Conservation (phyloP, 768 basidiomycete genomes). For the Cyclocybe cylindracea region DNA sequence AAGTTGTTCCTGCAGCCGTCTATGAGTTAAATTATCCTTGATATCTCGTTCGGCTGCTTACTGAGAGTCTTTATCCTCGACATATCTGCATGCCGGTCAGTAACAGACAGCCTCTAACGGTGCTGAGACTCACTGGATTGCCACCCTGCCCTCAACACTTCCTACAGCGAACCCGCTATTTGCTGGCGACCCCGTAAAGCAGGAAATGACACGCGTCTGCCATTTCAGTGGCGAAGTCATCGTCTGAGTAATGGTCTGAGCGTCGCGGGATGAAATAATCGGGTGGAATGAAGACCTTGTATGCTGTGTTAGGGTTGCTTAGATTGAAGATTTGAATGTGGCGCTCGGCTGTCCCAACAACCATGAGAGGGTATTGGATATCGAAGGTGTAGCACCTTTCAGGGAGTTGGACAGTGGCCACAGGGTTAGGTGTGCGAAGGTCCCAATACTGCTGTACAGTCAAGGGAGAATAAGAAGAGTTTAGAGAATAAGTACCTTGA, state of each 20-base stretch:
- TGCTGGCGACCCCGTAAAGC: constrained; percentile 63
- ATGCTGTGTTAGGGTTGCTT: constrained; percentile 74
- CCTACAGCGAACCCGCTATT: constrained; percentile 81
- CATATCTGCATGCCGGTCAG: constrained; percentile 53
- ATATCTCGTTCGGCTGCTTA: constrained; percentile 29
- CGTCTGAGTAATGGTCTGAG: constrained; percentile 45
- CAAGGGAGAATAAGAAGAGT: constrained; percentile 1
- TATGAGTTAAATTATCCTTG: not conserved
- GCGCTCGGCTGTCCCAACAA: constrained; percentile 91
- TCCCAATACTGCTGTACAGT: constrained; percentile 81
- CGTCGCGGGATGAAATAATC: not conserved
- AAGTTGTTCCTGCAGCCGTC: constrained; percentile 62
- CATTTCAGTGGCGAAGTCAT: constrained; percentile 88
- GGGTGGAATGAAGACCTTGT: constrained; percentile 54
- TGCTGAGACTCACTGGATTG: constrained; percentile 77
- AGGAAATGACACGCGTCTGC: constrained; percentile 88
- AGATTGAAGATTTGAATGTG: constrained; percentile 91
- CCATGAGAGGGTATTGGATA: constrained; percentile 79
- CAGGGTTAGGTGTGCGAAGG: constrained; percentile 70
- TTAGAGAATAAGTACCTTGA: constrained; percentile 63
- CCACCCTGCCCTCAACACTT: constrained; percentile 89
- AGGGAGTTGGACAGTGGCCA: constrained; percentile 80
- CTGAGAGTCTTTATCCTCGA: constrained; percentile 81
- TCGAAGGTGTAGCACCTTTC: constrained; percentile 92
- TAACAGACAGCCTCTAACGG: constrained; percentile 1